A percentile compares a stretch with the other conserved stretches of the same genome.
These are phyloP conservation scores for Adenanthera pavonina DNA, from an alignment of 306 rosid species.

Conservation along the genomic window DNA sequence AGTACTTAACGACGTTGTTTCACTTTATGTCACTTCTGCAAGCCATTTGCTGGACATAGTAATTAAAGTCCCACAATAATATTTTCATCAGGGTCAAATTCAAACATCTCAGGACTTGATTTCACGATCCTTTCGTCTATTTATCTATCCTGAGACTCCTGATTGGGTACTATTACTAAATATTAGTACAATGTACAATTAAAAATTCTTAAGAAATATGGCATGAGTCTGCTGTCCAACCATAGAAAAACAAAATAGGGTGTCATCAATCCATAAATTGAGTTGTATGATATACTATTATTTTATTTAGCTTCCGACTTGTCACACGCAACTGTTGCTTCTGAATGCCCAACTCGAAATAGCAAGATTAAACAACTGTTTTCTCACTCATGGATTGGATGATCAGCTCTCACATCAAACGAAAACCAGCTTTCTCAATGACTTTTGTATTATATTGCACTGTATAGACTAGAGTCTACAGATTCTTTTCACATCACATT, in stretches of 20 bases:
- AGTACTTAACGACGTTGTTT: background rate
- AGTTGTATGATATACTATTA: background rate
- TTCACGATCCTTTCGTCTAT: background rate
- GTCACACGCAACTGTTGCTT: conserved; percentile 8
- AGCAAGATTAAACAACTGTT: background rate
- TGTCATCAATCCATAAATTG: background rate
- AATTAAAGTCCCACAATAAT: background rate
- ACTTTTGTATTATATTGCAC: background rate
- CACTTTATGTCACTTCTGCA: background rate
- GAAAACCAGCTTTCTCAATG: no score
- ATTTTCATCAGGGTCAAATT: background rate
- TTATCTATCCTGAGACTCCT: background rate
- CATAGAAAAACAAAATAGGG: background rate
- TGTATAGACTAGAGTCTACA: background rate
- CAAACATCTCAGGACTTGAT: no score
- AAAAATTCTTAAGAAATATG: background rate
- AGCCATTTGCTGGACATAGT: background rate
- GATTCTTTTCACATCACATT: conserved; percentile 7
- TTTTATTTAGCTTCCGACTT: background rate
- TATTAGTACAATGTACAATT: no score
- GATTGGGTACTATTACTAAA: background rate
- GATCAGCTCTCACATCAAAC: background rate
- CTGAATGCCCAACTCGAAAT: background rate
- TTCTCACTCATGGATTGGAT: background rate
- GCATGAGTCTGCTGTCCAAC: background rate